phyloP scores from a whole-genome alignment of 2,329 filamentous ascomycete genomes.

The Paecilomyces dactylethromorphus region DNA sequence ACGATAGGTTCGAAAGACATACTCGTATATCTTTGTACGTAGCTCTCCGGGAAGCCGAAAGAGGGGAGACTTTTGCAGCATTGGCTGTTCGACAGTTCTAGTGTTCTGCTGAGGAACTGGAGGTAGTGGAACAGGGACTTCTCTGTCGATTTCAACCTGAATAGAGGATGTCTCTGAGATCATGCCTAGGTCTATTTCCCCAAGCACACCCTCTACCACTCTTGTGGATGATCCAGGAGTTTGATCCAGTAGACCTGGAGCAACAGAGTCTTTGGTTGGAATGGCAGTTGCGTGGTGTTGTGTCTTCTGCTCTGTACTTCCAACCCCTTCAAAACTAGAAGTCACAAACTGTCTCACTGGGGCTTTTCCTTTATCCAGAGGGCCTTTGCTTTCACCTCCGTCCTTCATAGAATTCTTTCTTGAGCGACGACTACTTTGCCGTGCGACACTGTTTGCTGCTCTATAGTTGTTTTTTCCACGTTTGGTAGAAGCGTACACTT shows the following conservation, averaged over 20 bases:
- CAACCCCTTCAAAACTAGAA: background rate
- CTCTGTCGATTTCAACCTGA: background rate
- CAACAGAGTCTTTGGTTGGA: background rate
- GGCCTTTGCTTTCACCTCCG: background rate
- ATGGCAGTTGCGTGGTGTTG: background rate
- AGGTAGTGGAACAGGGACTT: background rate
- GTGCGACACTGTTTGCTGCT: background rate
- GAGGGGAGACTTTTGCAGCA: constrained; percentile 48
- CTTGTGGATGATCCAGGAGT: background rate
- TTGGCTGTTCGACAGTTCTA: background rate
- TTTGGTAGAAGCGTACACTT: background rate
- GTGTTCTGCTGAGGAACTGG: background rate
- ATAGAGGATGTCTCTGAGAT: background rate
- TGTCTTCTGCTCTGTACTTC: background rate
- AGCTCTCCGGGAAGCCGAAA: constrained; percentile 63
- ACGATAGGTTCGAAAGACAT: constrained; percentile 46
- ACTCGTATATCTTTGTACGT: constrained; percentile 61
- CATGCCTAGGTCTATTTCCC: background rate
- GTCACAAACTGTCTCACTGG: background rate
- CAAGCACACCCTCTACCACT: background rate
- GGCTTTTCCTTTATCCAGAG: background rate
- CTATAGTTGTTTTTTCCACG: background rate
- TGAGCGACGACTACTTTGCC: background rate
- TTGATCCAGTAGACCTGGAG: background rate
- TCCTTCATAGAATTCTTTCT: background rate